phyloP scores from a whole-genome alignment of 2,329 filamentous ascomycete species.

The Cordyceps farinosa region DNA sequence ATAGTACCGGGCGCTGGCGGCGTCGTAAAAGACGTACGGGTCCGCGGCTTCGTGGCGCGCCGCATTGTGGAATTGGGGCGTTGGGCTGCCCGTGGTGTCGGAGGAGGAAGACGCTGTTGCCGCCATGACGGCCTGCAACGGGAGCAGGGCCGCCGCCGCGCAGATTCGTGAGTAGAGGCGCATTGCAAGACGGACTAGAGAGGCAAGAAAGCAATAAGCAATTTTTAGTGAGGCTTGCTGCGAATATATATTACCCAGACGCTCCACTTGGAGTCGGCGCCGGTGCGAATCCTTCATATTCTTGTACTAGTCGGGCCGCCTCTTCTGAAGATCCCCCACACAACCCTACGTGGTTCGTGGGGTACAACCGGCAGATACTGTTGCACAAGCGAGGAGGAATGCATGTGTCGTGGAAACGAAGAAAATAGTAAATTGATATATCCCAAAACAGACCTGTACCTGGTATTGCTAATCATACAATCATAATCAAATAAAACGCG shows the following conservation, averaged over 20 bases:
- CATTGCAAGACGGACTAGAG: not conserved
- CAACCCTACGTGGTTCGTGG: not conserved
- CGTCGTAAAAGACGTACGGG: conserved; percentile 32
- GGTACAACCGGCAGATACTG: not conserved
- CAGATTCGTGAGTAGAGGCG: not conserved
- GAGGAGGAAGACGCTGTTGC: not conserved
- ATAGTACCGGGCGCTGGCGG: conserved; percentile 29
- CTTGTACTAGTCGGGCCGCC: not conserved
- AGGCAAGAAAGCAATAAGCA: not conserved
- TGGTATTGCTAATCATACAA: conserved; percentile 15
- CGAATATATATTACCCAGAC: not conserved
- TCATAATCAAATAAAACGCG: conserved; percentile 5
- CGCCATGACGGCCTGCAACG: not conserved
- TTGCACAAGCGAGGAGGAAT: not conserved
- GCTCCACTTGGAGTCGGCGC: not conserved
- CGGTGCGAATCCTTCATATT: not conserved
- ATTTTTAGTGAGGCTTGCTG: not conserved
- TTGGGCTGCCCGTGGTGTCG: not conserved
- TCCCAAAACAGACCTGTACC: conserved; percentile 12
- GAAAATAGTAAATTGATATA: conserved; percentile 1
- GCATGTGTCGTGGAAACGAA: not conserved
- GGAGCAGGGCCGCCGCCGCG: not conserved
- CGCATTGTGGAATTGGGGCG: conserved; percentile 33
- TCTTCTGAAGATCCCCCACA: not conserved
- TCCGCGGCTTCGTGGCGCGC: conserved; percentile 32